phyloP scores from a whole-genome alignment of 257 asterid genomes.

The Craterostigma plantagineum region DNA sequence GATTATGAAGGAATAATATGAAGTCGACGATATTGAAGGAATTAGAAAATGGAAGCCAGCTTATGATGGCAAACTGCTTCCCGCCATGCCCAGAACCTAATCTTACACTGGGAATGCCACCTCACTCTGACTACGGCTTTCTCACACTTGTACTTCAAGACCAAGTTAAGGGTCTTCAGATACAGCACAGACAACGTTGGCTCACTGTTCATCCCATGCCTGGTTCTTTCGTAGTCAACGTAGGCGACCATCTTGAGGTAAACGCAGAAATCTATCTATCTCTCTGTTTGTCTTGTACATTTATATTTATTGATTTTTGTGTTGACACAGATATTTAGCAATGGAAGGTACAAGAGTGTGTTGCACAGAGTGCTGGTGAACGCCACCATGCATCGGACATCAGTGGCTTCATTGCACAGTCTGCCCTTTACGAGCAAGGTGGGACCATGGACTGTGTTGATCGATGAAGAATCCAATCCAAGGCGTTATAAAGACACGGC shows the following conservation, averaged over 20 bases:
- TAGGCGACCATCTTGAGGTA: constrained; percentile 97
- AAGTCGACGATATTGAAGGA: constrained; percentile 26
- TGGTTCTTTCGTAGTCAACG: constrained; percentile 77
- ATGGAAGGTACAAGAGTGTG: constrained; percentile 73
- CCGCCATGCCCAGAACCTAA: constrained; percentile 92
- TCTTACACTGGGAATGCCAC: constrained; percentile 77
- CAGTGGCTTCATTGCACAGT: constrained; percentile 74
- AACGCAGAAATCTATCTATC: background rate
- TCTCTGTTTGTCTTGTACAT: background rate
- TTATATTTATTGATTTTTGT: background rate
- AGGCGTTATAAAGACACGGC: constrained; percentile 53
- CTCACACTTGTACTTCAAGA: constrained; percentile 79
- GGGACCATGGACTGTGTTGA: constrained; percentile 33
- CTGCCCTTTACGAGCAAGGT: constrained; percentile 67
- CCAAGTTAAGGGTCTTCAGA: constrained; percentile 64
- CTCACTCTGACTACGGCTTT: constrained; percentile 83
- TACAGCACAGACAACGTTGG: constrained; percentile 36
- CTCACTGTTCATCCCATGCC: constrained; percentile 55
- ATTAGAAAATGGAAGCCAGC: constrained; percentile 73
- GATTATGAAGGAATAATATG: too few species aligned
- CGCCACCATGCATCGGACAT: constrained; percentile 26
- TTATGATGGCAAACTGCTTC: constrained; percentile 58
- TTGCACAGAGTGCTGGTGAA: constrained; percentile 66
- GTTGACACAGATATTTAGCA: constrained; percentile 68
- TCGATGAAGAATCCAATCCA: constrained; percentile 28